A percentile compares a stretch with the other conserved stretches of the same genome.
phyloP scores from a whole-genome alignment of 352 stramenopile species.

The Globisporangium paroecandrum region DNA sequence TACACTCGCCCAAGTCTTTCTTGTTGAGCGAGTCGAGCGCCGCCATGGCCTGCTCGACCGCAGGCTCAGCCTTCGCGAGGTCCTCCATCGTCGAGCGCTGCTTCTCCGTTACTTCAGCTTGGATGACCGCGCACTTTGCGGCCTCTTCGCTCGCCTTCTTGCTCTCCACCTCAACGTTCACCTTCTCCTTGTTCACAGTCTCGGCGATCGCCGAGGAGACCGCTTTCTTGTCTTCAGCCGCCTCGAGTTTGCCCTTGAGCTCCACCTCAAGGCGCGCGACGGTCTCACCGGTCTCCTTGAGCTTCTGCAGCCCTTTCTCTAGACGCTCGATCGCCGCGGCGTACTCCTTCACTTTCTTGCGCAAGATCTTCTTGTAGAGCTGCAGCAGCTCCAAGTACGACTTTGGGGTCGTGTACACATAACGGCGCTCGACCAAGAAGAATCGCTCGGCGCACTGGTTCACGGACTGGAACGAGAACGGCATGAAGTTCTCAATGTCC shows the following conservation, averaged over 20 bases:
- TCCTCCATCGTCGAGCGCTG: conserved; percentile 87
- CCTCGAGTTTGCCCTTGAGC: conserved; percentile 94
- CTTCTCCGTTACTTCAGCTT: conserved; percentile 92
- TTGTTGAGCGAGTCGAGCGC: conserved; percentile 95
- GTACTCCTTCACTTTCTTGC: conserved; percentile 90
- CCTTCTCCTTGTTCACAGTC: conserved; percentile 94
- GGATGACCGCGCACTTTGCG: conserved; percentile 92
- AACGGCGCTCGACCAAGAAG: conserved; percentile 85
- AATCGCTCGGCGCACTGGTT: conserved; percentile 91
- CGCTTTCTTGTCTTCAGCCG: conserved; percentile 94
- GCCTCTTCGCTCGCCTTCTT: conserved; percentile 92
- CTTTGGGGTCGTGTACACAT: conserved; percentile 95
- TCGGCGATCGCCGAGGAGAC: conserved; percentile 93
- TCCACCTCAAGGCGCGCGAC: conserved; percentile 92
- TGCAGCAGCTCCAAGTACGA: conserved; percentile 94
- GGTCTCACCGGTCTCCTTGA: conserved; percentile 92
- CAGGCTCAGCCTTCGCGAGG: conserved; percentile 93
- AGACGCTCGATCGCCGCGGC: conserved; percentile 87
- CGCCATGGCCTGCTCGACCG: conserved; percentile 94
- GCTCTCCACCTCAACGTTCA: conserved; percentile 93
- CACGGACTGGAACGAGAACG: conserved; percentile 93
- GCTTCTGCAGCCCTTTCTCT: conserved; percentile 91
- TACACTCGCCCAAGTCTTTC: conserved; percentile 95
- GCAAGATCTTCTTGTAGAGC: conserved; percentile 92
- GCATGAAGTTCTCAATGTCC: conserved; percentile 95